phyloP scores from a whole-genome alignment of 306 rosid genomes.

The Ziziphus jujuba region DNA sequence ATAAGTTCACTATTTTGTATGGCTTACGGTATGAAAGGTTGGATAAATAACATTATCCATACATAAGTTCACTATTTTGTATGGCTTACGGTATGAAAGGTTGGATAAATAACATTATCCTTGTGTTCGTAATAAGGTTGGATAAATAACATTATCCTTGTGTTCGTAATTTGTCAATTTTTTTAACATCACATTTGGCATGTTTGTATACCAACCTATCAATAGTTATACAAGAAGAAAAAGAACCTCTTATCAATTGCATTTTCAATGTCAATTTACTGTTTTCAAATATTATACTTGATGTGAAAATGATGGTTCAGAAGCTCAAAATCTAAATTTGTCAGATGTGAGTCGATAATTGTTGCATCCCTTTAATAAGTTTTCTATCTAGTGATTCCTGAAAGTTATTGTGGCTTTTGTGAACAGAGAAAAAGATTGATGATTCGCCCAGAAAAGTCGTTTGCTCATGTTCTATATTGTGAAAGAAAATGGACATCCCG shows the following conservation, averaged over 20 bases:
- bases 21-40: no score
- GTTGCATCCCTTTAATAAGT: not conserved
- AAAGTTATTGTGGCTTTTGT: slow-evolving; percentile 21
- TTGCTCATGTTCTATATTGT: slow-evolving; percentile 87
- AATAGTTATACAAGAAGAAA: not conserved
- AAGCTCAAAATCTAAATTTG: not conserved
- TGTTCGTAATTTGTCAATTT: no score
- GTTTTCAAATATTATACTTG: not conserved
- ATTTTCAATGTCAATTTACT: not conserved
- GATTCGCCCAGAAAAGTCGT: slow-evolving; percentile 77
- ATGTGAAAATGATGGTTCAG: not conserved
- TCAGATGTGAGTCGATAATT: not conserved
- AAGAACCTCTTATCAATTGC: not conserved
- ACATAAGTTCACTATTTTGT: no score
- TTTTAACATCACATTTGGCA: no score
- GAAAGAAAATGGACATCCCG: slow-evolving; percentile 42
- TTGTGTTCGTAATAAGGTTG: no score
- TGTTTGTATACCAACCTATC: no score
- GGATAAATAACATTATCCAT: no score
- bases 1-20: no score
- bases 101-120: no score
- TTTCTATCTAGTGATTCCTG: slow-evolving; percentile 22
- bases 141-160: no score
- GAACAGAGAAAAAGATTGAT: slow-evolving; percentile 86
- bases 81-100: no score